Evolutionary conservation across 805 yeast genomes (phyloP), one percentile per base, ranked within the genome.

Genomic region (Nakazawaea sp.): DNA sequence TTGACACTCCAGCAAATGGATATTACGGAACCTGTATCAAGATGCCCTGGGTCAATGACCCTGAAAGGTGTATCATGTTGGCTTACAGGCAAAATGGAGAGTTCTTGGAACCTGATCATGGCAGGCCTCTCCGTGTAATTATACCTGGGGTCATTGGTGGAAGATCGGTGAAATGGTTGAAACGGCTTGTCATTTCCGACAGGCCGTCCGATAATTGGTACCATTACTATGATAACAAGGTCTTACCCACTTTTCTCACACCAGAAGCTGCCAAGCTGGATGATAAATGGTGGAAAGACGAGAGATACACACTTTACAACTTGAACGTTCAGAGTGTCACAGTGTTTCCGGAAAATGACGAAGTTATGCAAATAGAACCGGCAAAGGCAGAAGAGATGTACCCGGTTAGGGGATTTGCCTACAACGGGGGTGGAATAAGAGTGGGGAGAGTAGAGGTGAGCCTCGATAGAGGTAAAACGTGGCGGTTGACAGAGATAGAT

Each of bases 131-230:
- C 12, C 46, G 66, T 29, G 59, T 54, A 7, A 47, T 60, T 4
- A 51, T 59, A 2, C 64, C 64, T 3, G 64, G 64, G n/a, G 55
- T 58, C 19, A 57, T 60, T 46, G 66, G 66, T 21, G 66, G 66
- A 3, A 45, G 64, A 16, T 54, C 61, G n/a, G 66, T 60, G 26
- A 60, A 60, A 38, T 60, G 64, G 64, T 41, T 60, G 15, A 53
- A 47, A 30, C 46, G 43, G 32, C 40, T 60, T 10, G 33, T 54
- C 12, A 42, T 60, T 16, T 45, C 58, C 11, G 61, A 56, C 18
- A 33, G 19, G 10, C 64, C 63, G 3, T 57, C 63, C 0, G 51
- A 47, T 13, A 59, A 60, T 37, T 59, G 59, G 58, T 60, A 60
- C 37, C 66, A 60, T 40, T 55, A 48, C 34, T 58, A 50, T 33